Percentiles rank a stretch among this genome's conserved stretches.
These are phyloP conservation scores for Pythium plurisporium DNA, from an alignment of 352 stramenopile species.

Conservation along the genomic window DNA sequence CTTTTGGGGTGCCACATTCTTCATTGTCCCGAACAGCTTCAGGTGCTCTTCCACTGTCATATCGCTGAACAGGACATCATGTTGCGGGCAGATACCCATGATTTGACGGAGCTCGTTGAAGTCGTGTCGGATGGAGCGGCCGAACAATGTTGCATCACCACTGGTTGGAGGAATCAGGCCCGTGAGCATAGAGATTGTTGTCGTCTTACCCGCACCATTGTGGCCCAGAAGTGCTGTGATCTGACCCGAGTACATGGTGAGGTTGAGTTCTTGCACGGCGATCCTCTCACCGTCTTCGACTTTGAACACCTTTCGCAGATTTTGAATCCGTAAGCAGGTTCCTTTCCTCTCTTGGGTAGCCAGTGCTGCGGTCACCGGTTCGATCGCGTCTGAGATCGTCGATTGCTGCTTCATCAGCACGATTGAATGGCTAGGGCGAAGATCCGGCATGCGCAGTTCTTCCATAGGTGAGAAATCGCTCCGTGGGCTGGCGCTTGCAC, in stretches of 20 bases:
- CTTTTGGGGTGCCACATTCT: slow-evolving; percentile 38
- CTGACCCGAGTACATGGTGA: slow-evolving; percentile 91
- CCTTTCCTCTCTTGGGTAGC: slow-evolving; percentile 21
- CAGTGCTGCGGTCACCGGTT: slow-evolving; percentile 28
- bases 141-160: slow-evolving; percentile 51
- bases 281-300: slow-evolving; percentile 70
- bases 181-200: slow-evolving; percentile 92
- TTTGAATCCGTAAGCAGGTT: slow-evolving; percentile 23
- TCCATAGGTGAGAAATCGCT: slow-evolving; percentile 8
- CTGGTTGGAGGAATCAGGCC: slow-evolving; percentile 69
- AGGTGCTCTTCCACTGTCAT: slow-evolving; percentile 93
- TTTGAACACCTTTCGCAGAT: slow-evolving; percentile 41
- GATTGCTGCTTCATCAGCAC: not conserved
- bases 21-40: slow-evolving; percentile 85
- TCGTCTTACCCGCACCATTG: slow-evolving; percentile 88
- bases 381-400: slow-evolving; percentile 6
- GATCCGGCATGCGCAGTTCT: not conserved
- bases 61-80: slow-evolving; percentile 89
- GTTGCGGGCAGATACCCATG: slow-evolving; percentile 92
- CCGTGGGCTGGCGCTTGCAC: not conserved
- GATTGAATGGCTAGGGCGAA: not conserved
- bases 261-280: slow-evolving; percentile 78
- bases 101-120: slow-evolving; percentile 77
- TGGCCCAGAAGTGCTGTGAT: slow-evolving; percentile 90
- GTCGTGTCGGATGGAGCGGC: slow-evolving; percentile 51